Evolutionary conservation across 148 eudicot genomes (phyloP).

Genomic region (Cornus kousa): DNA sequence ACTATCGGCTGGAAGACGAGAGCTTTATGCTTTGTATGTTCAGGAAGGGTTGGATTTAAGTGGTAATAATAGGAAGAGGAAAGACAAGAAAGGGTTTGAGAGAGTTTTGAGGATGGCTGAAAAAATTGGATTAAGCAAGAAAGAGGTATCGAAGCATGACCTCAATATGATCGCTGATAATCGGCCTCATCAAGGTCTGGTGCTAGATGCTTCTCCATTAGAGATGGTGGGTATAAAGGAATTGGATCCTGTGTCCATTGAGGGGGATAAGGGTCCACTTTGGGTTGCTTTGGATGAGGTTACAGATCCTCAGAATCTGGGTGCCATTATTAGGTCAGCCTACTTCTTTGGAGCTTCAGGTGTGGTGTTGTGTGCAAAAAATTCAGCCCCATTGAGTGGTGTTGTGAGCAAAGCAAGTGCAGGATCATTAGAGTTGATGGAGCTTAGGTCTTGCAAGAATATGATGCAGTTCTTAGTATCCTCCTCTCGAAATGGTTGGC

Average conservation of each 20-base stretch:
- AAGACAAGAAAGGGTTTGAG: constrained; percentile 95
- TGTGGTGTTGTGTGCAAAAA: constrained; percentile 87
- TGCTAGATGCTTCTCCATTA: constrained; percentile 90
- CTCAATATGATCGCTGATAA: constrained; percentile 88
- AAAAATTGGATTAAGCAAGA: constrained; percentile 57
- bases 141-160: constrained; percentile 88
- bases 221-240: constrained; percentile 81
- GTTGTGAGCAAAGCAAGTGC: constrained; percentile 99
- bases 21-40: constrained; percentile 68
- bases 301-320: constrained; percentile 94
- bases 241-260: constrained; percentile 53
- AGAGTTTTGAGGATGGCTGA: constrained; percentile 73
- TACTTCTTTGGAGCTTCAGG: constrained; percentile 95
- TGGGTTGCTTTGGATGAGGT: constrained; percentile 99
- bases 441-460: constrained; percentile 84
- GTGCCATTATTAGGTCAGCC: constrained; percentile 87
- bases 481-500: constrained; percentile 89
- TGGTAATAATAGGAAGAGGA: constrained; percentile 70
- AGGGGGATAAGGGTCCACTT: constrained; percentile 51
- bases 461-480: constrained; percentile 94
- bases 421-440: constrained; percentile 88
- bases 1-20: constrained; percentile 76
- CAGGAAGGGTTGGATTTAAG: constrained; percentile 88
- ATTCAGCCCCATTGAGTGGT: constrained; percentile 96
- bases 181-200: constrained; percentile 95